These are phyloP conservation scores for Auricularia heimuer DNA, from an alignment of 768 basidiomycete species.

Conservation along the genomic window DNA sequence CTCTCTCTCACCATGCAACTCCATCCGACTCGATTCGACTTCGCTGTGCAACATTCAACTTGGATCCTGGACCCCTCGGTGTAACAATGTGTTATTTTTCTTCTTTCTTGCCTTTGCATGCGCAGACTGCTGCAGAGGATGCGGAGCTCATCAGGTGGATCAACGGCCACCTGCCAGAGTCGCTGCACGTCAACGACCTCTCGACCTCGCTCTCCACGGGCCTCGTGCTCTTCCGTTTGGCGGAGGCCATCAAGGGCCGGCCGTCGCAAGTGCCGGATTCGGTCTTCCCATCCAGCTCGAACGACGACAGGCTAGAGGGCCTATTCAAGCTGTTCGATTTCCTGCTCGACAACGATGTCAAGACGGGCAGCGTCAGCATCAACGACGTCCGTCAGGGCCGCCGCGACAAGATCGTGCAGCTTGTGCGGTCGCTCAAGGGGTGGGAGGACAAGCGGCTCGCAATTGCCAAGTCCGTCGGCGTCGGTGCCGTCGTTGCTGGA, in stretches of 20 bases:
- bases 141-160: constrained; percentile 72
- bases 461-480: constrained; percentile 44
- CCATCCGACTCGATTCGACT: constrained; percentile 2
- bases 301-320: constrained; percentile 77
- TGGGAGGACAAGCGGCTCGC: constrained; percentile 73
- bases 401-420: constrained; percentile 67
- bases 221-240: constrained; percentile 71
- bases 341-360: constrained; percentile 82
- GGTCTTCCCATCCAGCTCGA: constrained; percentile 57
- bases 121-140: constrained; percentile 5
- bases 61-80: background rate
- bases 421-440: constrained; percentile 62
- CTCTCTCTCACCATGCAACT: background rate
- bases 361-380: constrained; percentile 86
- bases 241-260: constrained; percentile 67
- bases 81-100: background rate
- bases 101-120: too few relatives aligned
- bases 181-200: constrained; percentile 40
- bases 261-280: constrained; percentile 62
- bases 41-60: background rate
- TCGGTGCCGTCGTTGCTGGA: constrained; percentile 18
- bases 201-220: constrained; percentile 39
- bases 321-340: constrained; percentile 88
- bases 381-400: constrained; percentile 84
- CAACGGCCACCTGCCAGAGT: constrained; percentile 67